Conservation (phyloP, 1,284 basidiomycete genomes). For the Rhodotorula sp. region DNA sequence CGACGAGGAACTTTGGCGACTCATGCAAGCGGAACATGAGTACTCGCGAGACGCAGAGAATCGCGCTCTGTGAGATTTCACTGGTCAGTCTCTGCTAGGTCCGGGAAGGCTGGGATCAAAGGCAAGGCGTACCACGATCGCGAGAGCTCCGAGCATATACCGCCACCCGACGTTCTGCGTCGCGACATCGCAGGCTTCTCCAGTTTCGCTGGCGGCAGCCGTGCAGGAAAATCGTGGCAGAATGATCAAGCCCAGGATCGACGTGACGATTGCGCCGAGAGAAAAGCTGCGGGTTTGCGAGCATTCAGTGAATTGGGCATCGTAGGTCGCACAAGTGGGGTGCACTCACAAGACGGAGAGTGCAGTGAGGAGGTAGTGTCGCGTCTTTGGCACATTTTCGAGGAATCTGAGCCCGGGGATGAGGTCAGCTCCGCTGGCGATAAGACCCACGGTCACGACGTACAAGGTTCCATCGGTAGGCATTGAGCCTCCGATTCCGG, state of each 20-base stretch:
- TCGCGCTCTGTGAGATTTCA: constrained; percentile 62
- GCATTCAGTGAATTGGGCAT: not conserved
- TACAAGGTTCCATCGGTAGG: constrained; percentile 88
- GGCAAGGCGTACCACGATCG: constrained; percentile 60
- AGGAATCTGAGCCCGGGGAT: constrained; percentile 55
- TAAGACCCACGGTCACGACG: not conserved
- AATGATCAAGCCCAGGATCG: constrained; percentile 70
- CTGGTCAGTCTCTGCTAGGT: not conserved
- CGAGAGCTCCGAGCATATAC: constrained; percentile 70
- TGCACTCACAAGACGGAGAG: constrained; percentile 73
- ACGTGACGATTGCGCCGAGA: constrained; percentile 78
- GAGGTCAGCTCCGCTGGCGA: not conserved
- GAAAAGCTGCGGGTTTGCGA: constrained; percentile 61
- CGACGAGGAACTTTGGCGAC: constrained; percentile 75
- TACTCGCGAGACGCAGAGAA: constrained; percentile 77
- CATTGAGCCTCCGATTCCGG: constrained; percentile 78
- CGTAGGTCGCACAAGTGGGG: constrained; percentile 8
- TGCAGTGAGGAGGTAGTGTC: constrained; percentile 88
- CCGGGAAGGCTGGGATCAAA: not conserved
- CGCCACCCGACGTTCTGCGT: constrained; percentile 80
- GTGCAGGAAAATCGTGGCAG: constrained; percentile 75
- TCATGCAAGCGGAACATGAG: constrained; percentile 88
- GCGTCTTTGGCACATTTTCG: constrained; percentile 87
- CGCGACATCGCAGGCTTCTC: constrained; percentile 61
- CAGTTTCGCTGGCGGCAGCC: constrained; percentile 40